Evolutionary conservation across 805 yeast genomes (phyloP).

Genomic region (Candida michaelii): DNA sequence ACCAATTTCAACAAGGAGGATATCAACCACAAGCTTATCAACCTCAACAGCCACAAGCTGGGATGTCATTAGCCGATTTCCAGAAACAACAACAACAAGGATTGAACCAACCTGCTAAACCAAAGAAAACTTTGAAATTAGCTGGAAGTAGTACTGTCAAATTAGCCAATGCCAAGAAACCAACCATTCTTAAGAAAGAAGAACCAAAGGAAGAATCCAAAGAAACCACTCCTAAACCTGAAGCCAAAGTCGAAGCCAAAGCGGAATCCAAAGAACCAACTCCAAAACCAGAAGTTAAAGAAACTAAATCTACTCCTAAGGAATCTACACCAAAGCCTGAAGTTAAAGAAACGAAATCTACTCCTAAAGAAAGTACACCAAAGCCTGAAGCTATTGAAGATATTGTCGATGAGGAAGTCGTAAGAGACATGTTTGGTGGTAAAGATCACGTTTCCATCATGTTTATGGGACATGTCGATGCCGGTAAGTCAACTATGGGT

Average conservation of each 20-base stretch:
- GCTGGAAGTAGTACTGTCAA: slow-evolving; percentile 66
- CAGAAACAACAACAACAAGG: slow-evolving; percentile 60
- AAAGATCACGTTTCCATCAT: slow-evolving; percentile 96
- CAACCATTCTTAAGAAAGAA: slow-evolving; percentile 19
- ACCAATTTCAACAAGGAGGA: slow-evolving; percentile 18
- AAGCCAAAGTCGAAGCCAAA: slow-evolving; percentile 22
- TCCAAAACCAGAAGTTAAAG: slow-evolving; percentile 15
- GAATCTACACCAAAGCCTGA: slow-evolving; percentile 19
- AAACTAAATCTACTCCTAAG: slow-evolving; percentile 17
- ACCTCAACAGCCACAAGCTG: no score
- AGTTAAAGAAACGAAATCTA: no score
- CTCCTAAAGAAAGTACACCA: slow-evolving; percentile 22
- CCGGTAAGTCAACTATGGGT: slow-evolving; percentile 99
- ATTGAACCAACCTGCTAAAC: slow-evolving; percentile 46
- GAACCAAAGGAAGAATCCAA: slow-evolving; percentile 28
- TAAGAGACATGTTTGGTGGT: slow-evolving; percentile 92
- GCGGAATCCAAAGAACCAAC: slow-evolving; percentile 19
- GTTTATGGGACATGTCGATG: slow-evolving; percentile 99
- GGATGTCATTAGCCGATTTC: slow-evolving; percentile 79
- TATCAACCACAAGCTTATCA: no score
- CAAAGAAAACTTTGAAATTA: slow-evolving; percentile 68
- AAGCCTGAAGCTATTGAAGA: slow-evolving; percentile 51
- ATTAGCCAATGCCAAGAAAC: slow-evolving; percentile 51
- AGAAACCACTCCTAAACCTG: slow-evolving; percentile 16
- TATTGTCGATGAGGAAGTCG: slow-evolving; percentile 79